These are phyloP conservation scores for Candida namnaoensis DNA, from an alignment of 805 yeast genomes.

Conservation along the genomic window DNA sequence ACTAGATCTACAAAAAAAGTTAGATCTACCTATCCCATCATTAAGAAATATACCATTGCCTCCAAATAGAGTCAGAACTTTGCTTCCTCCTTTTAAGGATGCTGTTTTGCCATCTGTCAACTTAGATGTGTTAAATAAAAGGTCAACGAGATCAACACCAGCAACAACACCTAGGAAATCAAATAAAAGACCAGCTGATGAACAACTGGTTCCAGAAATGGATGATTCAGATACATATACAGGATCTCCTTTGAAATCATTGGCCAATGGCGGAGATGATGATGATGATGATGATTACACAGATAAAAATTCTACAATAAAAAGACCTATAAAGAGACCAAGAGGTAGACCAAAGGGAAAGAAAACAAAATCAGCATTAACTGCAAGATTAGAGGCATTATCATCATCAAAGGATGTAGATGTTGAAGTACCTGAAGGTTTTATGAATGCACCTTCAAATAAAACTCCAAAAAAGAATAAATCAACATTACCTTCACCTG, in stretches of 20 bases:
- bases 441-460: not conserved
- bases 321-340: slow-evolving; percentile 5
- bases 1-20: slow-evolving; percentile 33
- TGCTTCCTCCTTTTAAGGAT: slow-evolving; percentile 36
- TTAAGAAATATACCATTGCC: slow-evolving; percentile 52
- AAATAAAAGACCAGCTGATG: not conserved
- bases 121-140: slow-evolving; percentile 20
- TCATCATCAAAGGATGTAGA: not conserved
- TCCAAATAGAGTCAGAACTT: slow-evolving; percentile 26
- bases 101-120: slow-evolving; percentile 20
- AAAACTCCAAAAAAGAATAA: slow-evolving; percentile 1
- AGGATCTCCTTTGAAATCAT: too few species aligned
- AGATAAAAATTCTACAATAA: slow-evolving; percentile 1
- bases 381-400: slow-evolving; percentile 22
- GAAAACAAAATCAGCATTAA: slow-evolving; percentile 11
- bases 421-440: not conserved
- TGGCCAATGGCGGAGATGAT: not conserved
- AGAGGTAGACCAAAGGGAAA: slow-evolving; percentile 15
- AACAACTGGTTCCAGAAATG: too few species aligned
- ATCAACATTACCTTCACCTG: not conserved
- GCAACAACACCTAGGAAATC: slow-evolving; percentile 9
- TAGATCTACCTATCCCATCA: slow-evolving; percentile 40
- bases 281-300: not conserved
- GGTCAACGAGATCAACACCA: slow-evolving; percentile 11
- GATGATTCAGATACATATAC: too few species aligned